These are phyloP conservation scores for Logfia minima DNA, from an alignment of 129 eudicot genomes.

Conservation along the genomic window DNA sequence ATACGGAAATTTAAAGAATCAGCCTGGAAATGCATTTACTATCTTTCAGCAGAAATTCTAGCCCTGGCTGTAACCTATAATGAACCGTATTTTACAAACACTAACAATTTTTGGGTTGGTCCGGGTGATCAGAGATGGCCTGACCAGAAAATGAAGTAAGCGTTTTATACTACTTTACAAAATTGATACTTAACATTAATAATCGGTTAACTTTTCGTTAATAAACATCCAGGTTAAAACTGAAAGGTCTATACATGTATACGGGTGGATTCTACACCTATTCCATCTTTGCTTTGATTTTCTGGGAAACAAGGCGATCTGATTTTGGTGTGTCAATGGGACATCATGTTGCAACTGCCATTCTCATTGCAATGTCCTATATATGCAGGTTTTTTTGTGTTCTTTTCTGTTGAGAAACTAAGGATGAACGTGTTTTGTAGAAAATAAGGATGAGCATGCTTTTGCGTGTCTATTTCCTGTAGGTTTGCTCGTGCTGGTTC, in stretches of 20 bases:
- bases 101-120: conserved; percentile 73
- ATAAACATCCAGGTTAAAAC: conserved; percentile 55
- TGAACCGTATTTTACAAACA: conserved; percentile 83
- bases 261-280: conserved; percentile 81
- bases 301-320: conserved; percentile 95
- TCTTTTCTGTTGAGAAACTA: neutral
- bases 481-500: conserved; percentile 91
- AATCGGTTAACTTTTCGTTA: neutral
- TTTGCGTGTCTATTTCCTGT: conserved; percentile 21
- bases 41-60: conserved; percentile 78
- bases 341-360: conserved; percentile 76
- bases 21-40: conserved; percentile 88
- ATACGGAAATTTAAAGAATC: conserved; percentile 83
- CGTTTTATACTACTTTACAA: neutral
- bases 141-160: conserved; percentile 75
- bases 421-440: conserved; percentile 3
- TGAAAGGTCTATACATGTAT: conserved; percentile 81
- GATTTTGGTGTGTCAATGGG: conserved; percentile 95
- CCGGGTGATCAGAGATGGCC: conserved; percentile 93
- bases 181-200: neutral
- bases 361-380: conserved; percentile 76
- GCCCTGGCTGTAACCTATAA: conserved; percentile 72
- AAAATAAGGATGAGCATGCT: neutral
- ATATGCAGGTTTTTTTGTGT: conserved; percentile 48
- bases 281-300: conserved; percentile 84